Evolutionary conservation across 192 early-diverging fungal genomes (phyloP).

Genomic region (Rhizophlyctis rosea): DNA sequence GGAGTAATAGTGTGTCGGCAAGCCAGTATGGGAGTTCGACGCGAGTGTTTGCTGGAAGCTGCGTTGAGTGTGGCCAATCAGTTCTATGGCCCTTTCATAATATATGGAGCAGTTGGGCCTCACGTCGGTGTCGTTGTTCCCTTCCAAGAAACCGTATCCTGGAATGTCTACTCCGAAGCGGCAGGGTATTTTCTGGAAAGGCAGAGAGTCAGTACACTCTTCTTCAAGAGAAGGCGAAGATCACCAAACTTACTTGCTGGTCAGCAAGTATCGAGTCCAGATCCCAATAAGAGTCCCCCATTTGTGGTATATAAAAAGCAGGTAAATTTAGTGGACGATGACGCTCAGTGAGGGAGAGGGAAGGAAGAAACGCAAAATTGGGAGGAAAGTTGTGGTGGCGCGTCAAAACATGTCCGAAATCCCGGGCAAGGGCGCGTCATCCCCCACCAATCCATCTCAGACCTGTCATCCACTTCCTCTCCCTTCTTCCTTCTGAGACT

Average conservation of each 20-base stretch:
- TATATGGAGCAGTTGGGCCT: neutral
- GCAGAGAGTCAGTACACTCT: neutral
- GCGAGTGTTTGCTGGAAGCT: constrained; percentile 34
- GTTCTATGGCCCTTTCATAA: neutral
- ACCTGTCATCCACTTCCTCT: no score
- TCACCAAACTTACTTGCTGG: constrained; percentile 28
- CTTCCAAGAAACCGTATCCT: constrained; percentile 42
- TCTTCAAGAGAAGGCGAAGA: neutral
- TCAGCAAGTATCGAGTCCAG: constrained; percentile 43
- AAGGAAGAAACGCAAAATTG: no score
- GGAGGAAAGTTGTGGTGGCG: no score
- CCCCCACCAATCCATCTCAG: no score
- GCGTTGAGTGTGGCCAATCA: neutral
- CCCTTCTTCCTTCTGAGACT: no score
- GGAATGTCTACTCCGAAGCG: constrained; percentile 37
- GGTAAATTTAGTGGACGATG: no score
- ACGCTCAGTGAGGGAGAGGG: no score
- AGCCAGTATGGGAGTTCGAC: constrained; percentile 49
- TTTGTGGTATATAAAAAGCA: no score
- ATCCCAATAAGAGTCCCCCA: constrained; percentile 42
- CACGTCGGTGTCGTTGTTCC: constrained; percentile 33
- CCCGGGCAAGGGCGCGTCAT: no score
- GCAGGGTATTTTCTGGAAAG: constrained; percentile 40
- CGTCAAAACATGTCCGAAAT: no score
- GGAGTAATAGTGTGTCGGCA: constrained; percentile 30